Percentiles rank a stretch among this genome's conserved stretches.
These are phyloP conservation scores for Fragaria iinumae DNA, from an alignment of 306 rosid genomes.

Conservation along the genomic window DNA sequence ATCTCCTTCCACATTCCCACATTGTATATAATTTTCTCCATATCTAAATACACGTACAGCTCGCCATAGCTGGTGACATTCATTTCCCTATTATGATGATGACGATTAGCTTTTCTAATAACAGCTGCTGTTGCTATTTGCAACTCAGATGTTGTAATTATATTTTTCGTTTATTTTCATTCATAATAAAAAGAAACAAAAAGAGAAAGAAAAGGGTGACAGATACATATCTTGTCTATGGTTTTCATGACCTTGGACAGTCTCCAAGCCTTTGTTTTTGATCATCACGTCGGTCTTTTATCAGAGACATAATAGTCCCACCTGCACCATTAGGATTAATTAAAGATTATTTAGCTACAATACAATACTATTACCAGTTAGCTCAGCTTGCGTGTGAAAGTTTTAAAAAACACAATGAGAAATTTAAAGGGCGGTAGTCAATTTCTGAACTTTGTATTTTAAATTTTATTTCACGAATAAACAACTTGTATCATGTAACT, in stretches of 20 bases:
- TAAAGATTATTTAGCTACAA: background rate
- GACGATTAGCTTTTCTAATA: conserved; percentile 28
- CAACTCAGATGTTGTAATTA: conserved; percentile 28
- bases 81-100: conserved; percentile 22
- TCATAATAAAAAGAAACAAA: background rate
- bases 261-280: background rate
- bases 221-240: background rate
- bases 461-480: too few relatives aligned
- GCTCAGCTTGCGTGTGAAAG: conserved; percentile 17
- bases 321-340: background rate
- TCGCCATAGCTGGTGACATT: conserved; percentile 31
- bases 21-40: conserved; percentile 34
- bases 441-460: background rate
- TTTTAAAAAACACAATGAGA: background rate
- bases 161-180: background rate
- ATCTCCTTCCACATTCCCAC: conserved; percentile 3
- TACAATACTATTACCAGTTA: background rate
- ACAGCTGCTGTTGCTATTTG: conserved; percentile 28
- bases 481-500: accelerated
- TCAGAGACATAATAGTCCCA: conserved; percentile 1
- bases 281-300: background rate
- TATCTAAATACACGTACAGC: conserved; percentile 17
- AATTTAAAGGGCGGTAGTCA: background rate
- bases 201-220: background rate
- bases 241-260: background rate